Evolutionary conservation across 2,329 filamentous ascomycete genomes (phyloP).

Genomic region (Conoideocrella luteorostrata): DNA sequence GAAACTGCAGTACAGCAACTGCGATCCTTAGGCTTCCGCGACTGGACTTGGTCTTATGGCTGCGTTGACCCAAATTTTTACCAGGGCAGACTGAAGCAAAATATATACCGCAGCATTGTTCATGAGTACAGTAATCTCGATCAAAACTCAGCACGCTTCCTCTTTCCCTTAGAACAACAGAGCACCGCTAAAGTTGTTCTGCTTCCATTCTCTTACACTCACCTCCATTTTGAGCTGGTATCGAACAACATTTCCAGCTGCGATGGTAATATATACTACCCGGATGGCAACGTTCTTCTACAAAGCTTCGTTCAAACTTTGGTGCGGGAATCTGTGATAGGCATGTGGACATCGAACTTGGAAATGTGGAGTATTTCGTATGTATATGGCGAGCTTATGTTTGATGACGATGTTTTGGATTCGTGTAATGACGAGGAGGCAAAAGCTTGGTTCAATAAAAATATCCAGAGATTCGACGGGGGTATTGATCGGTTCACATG

Average conservation of each 20-base stretch:
- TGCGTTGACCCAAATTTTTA: constrained; percentile 1
- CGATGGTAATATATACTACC: constrained; percentile 5
- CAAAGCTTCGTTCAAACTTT: constrained; percentile 7
- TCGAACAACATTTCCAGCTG: background rate
- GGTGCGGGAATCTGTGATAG: constrained; percentile 1
- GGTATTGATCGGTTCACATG: constrained; percentile 7
- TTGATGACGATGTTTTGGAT: constrained; percentile 5
- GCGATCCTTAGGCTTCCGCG: constrained; percentile 2
- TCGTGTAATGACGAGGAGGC: constrained; percentile 4
- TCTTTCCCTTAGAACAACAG: constrained; percentile 1
- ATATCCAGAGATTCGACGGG: background rate
- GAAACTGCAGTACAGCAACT: constrained; percentile 2
- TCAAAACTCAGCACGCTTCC: constrained; percentile 2
- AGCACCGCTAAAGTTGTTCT: constrained; percentile 3
- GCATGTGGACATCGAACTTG: constrained; percentile 5
- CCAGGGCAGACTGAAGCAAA: background rate
- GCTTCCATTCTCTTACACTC: constrained; percentile 4
- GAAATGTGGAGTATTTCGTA: constrained; percentile 5
- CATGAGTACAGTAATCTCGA: constrained; percentile 1
- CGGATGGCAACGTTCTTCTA: constrained; percentile 4
- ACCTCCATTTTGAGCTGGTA: too few relatives aligned
- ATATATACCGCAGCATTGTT: constrained; percentile 5
- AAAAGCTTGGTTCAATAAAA: constrained; percentile 4
- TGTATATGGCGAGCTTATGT: constrained; percentile 5
- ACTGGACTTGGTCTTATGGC: constrained; percentile 5